Base-by-base conservation (phyloP, 805 yeast species). In the Candida suzukii region DNA sequence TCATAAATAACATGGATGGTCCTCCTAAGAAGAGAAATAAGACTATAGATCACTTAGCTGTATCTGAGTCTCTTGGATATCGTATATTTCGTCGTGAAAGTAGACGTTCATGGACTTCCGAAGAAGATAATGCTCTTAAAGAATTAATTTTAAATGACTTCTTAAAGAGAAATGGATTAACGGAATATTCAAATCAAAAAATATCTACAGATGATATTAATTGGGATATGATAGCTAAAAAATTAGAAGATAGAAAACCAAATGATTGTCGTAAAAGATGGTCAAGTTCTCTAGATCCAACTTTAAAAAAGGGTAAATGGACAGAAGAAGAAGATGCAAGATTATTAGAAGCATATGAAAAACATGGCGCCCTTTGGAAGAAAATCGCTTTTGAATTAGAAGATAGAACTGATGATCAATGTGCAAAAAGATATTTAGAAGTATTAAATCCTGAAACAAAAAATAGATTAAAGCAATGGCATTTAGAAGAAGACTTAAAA, bases 351-450 rank as follows among this genome's bases (percentile, higher is more conserved):
- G 88, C 93, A 2, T 84, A 74, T 57, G 66, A 73, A 38, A 72
- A 69, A 48, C 72, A 75, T 56, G 97, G 97, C 0, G 73, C 95
- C 0, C 74, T 80, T 25, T 90, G 97, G 97, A 85, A 84, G 47
- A 81, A 81, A 51, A 88, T 90, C 11, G 79, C 95, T 0, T 63
- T 70, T 39, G 80, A 75, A 40, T 83, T 90, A 12, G 75, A 77
- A 3, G 95, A 96, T 5, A 70, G 97, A 56, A 90, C 95, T 0
- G 96, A 88, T 54, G 96, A 88, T 60, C 97, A 90, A 64, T 90
- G 98, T 66, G 86, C 95, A 2, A 90, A 90, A 55, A 67, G 97
- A 52, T 90, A 86, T 57, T 78, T 81, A 14, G 97, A 90, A 54
- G 96, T 88, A 2, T 60, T 90, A 44, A 93, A 87, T 51, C 96